These are phyloP conservation scores for Tolypocladium paradoxum DNA, from an alignment of 2,329 filamentous ascomycete species.

Conservation along the genomic window DNA sequence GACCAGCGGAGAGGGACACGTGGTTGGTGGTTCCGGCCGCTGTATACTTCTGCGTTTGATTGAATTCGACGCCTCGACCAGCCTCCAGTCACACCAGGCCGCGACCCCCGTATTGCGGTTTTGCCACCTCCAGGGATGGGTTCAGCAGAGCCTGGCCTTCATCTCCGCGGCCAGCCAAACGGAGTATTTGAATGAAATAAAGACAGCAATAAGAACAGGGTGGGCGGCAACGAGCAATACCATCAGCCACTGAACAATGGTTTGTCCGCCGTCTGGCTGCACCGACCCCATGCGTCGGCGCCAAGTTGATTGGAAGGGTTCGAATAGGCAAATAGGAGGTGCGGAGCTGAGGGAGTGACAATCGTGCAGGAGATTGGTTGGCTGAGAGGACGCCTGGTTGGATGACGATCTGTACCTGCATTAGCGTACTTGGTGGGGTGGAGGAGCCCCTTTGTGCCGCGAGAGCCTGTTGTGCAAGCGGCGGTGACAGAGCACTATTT, in stretches of 20 bases:
- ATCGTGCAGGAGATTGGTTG: slow-evolving; percentile 1
- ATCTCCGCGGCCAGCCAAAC: neutral
- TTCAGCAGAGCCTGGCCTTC: neutral
- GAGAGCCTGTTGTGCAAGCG: too few species aligned
- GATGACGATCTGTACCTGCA: slow-evolving; percentile 12
- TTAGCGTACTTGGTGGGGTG: slow-evolving; percentile 7
- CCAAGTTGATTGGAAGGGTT: neutral
- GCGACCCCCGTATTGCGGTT: neutral
- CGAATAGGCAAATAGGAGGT: neutral
- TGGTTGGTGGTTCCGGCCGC: neutral
- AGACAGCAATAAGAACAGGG: neutral
- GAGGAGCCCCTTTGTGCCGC: neutral
- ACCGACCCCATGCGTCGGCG: neutral
- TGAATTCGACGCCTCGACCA: neutral
- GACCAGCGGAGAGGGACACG: neutral
- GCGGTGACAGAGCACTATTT: neutral
- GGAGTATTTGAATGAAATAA: neutral
- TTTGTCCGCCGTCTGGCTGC: neutral
- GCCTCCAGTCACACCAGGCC: neutral
- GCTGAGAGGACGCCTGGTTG: slow-evolving; percentile 1
- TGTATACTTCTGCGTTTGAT: neutral
- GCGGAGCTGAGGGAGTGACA: neutral
- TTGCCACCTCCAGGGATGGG: neutral
- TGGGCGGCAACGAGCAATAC: neutral
- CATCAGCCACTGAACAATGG: neutral